Evolutionary conservation across 2,329 filamentous ascomycete species (phyloP).

Genomic region (Cryphonectria radicalis): DNA sequence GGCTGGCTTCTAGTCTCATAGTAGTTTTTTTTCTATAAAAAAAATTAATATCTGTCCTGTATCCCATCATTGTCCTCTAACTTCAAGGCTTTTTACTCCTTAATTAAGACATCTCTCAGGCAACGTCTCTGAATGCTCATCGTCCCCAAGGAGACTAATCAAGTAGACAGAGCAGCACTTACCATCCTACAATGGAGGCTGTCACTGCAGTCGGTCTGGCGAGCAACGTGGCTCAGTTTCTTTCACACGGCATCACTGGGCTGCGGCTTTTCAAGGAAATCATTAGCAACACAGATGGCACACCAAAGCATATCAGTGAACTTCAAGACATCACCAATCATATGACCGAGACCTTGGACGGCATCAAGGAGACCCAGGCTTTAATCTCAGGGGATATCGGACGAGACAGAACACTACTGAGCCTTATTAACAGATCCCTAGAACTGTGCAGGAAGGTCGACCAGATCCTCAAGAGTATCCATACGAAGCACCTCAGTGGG

Average conservation of each 20-base stretch:
- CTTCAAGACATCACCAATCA: neutral
- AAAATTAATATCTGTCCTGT: neutral
- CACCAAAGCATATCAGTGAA: neutral
- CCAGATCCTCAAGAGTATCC: neutral
- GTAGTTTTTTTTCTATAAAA: too few relatives aligned
- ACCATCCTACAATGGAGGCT: slow-evolving; percentile 8
- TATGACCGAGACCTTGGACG: neutral
- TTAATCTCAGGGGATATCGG: neutral
- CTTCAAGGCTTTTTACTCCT: neutral
- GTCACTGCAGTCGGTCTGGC: slow-evolving; percentile 15
- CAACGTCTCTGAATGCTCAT: neutral
- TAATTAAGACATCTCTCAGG: neutral
- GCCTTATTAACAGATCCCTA: slow-evolving; percentile 7
- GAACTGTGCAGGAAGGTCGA: neutral
- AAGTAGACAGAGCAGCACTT: neutral
- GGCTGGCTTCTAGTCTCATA: neutral
- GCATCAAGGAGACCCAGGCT: neutral
- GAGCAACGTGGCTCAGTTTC: slow-evolving; percentile 16
- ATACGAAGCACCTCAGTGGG: neutral
- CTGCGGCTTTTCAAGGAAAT: slow-evolving; percentile 7
- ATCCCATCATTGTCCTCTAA: neutral
- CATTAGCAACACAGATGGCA: neutral
- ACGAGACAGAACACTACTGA: neutral
- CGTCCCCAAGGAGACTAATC: too few relatives aligned
- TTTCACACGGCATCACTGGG: slow-evolving; percentile 8